Base-by-base conservation (phyloP, 352 stramenopile genomes). In the Lagenidium giganteum region DNA sequence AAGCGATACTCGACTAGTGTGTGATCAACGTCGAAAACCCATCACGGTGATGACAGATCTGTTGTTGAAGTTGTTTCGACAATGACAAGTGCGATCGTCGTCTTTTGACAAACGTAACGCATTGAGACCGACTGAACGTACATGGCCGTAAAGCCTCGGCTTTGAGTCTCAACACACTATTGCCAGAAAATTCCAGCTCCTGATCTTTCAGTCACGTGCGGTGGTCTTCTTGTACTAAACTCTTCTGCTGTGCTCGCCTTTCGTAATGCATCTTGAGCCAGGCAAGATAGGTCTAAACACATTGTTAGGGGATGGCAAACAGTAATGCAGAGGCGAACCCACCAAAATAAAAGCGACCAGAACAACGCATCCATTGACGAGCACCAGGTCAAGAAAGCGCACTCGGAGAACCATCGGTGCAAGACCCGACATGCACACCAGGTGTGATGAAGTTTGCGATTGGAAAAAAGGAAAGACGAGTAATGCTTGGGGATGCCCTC, bases 21-120 rank as follows among this genome's bases (percentile, higher is more conserved):
- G 47, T 81, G 68, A 47, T 81, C 68, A 1, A 81, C 64, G 27
- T 81, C 61, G 32, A 81, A 81, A 12, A 64, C 68, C 39, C 76
- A 64, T 64, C 68, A 81, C n/a, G 31, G 35, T 70, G 48, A 6
- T 59, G 53, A 31, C 67, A 72, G 20, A 72, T 49, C 43, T 61
- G 54, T 3, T 65, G 36, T 13, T 67, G 55, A 3, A 63, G 49
- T 53, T 71, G 65, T 1, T 40, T 43, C n/a, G n/a, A n/a, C n/a
- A n/a, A n/a, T n/a, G n/a, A n/a, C n/a, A n/a, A n/a, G n/a, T n/a
- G n/a, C n/a, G n/a, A n/a, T n/a, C n/a, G n/a, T n/a, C n/a, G n/a
- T n/a, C n/a, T n/a, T n/a, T n/a, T n/a, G n/a, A n/a, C n/a, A n/a
- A n/a, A n/a, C n/a, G n/a, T n/a, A n/a, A n/a, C 41, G 54, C 38